Percentiles rank a stretch among this genome's conserved stretches.
phyloP scores from a whole-genome alignment of 768 basidiomycete genomes.

The Candolleomyces efflorescens region DNA sequence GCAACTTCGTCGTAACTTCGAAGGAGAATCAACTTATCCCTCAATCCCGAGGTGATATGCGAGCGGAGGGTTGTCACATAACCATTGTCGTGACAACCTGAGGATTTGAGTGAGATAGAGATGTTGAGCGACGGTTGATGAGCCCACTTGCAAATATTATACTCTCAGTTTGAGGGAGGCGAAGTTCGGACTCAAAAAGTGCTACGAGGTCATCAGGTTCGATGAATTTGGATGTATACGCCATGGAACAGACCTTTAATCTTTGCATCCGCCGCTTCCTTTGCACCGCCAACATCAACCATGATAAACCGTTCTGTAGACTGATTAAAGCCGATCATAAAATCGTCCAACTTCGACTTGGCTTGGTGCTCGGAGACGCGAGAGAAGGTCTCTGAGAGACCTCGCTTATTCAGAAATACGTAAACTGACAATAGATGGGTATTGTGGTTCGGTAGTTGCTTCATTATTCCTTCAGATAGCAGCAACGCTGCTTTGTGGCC shows the following conservation, averaged over 20 bases:
- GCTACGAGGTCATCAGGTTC: constrained; percentile 21
- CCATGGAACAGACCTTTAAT: constrained; percentile 70
- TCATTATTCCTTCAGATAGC: constrained; percentile 35
- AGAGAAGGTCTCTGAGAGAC: constrained; percentile 47
- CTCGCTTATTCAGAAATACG: constrained; percentile 62
- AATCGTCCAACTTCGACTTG: constrained; percentile 51
- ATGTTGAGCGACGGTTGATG: too few species aligned
- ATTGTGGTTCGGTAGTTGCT: constrained; percentile 30
- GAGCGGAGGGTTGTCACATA: constrained; percentile 59
- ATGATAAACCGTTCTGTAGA: constrained; percentile 62
- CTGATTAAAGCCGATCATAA: constrained; percentile 66
- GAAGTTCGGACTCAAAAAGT: constrained; percentile 57
- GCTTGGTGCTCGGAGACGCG: constrained; percentile 32
- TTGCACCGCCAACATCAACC: constrained; percentile 64
- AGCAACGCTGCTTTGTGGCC: constrained; percentile 52
- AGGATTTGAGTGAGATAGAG: too few species aligned
- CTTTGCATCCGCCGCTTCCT: constrained; percentile 75
- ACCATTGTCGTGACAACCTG: constrained; percentile 35
- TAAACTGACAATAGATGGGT: constrained; percentile 57
- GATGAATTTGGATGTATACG: too few species aligned
- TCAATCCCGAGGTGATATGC: constrained; percentile 61
- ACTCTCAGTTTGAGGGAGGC: constrained; percentile 57
- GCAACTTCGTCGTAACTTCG: constrained; percentile 61
- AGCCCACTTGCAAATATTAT: constrained; percentile 60
- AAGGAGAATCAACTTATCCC: constrained; percentile 60